Base-by-base conservation (phyloP, 1,284 basidiomycete genomes). In the Trametes sp. region DNA sequence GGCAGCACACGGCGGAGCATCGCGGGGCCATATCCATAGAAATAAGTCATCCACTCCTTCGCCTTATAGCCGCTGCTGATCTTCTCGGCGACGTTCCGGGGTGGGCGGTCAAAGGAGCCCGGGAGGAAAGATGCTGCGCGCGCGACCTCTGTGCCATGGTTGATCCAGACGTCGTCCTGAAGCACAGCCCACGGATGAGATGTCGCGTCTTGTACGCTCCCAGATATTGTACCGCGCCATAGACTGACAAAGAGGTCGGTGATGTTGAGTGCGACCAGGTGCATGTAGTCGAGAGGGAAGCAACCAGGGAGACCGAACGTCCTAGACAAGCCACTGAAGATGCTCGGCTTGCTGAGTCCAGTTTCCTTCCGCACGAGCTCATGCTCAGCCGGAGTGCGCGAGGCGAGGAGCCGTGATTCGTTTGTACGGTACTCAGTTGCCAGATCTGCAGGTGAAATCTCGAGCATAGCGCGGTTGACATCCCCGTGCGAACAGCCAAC, bases 201-300 rank as follows among this genome's bases (percentile, higher is more conserved):
- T 46, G 77, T 71, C 14, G 57, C 41, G 1, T 41, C 11, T 8
- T 50, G 42, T 1, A 26, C 4, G 3, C 62, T 60, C 26, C 69
- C 68, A 0, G 74, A 61, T 4, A 80, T 46, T 0, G 63, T 71
- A 0, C 76, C 78, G 1, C 73, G 59, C 75, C 76, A 79, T 2
- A 82, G 70, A 0, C 50, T n/a, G 0, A 79, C 11, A 0, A 77
- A 24, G 0, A 80, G 66, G 23, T 80, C 74, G 0, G 71, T 58
- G 0, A 81, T 24, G 8, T 76, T 75, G 5, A 77, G 45, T 0
- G 62, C 44, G 2, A 74, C 57, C 0, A 78, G 65, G 54, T 82
- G 80, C 79, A 82, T 81, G 11, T 77, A 59, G 61, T 82, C 77
- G 0, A 60, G 57, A 0, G 65, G 61, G 58, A 79, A 78, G 35